Percentiles rank a stretch among this genome's conserved stretches.
These are phyloP conservation scores for Cudoniella acicularis DNA, from an alignment of 495 filamentous ascomycete genomes.

Conservation along the genomic window DNA sequence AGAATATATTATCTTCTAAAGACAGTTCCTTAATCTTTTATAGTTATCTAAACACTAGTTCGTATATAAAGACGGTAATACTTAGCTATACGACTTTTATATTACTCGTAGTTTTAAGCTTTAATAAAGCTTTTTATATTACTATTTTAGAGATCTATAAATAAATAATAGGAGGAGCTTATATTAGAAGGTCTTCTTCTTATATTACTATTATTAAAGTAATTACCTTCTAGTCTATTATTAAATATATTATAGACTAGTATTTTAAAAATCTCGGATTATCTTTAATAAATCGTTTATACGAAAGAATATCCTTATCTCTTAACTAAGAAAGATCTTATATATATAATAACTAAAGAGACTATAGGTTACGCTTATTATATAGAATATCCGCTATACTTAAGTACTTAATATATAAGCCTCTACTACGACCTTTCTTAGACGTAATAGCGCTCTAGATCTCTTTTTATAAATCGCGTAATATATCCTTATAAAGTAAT, in stretches of 20 bases:
- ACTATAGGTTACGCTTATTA: neutral
- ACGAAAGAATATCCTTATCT: neutral
- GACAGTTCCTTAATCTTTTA: neutral
- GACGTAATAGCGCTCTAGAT: neutral
- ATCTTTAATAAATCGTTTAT: neutral
- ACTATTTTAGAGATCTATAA: neutral
- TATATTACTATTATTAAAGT: neutral
- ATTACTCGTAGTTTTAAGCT: neutral
- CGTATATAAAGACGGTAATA: neutral
- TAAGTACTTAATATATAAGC: slow-evolving; percentile 1
- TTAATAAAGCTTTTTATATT: neutral
- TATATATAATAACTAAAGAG: neutral
- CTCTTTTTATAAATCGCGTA: slow-evolving; percentile 1
- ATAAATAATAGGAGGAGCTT: neutral
- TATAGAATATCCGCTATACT: neutral
- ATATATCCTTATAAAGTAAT: neutral
- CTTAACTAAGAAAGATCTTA: neutral
- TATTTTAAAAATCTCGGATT: neutral
- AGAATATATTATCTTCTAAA: neutral
- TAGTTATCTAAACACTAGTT: neutral
- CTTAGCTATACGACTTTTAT: neutral
- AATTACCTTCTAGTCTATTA: neutral
- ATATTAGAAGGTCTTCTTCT: neutral
- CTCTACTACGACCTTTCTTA: neutral
- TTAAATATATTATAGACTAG: neutral